Evolutionary conservation across 1,284 basidiomycete genomes (phyloP).

Genomic region (Cronartium quercuum): DNA sequence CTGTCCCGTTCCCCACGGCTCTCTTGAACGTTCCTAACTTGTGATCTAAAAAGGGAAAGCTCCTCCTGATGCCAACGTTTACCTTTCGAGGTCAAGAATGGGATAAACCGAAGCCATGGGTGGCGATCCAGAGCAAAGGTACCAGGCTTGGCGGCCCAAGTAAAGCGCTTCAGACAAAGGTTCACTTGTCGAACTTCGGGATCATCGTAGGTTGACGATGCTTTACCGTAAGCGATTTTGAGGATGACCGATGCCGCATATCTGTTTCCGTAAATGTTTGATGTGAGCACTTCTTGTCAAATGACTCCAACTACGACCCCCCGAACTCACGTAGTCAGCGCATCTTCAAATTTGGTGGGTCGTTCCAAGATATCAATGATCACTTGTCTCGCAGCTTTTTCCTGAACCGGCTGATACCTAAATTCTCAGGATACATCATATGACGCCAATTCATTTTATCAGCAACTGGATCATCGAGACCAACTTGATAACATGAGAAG

Average conservation of each 20-base stretch:
- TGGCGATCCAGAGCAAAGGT: slow-evolving; percentile 58
- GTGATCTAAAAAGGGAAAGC: slow-evolving; percentile 56
- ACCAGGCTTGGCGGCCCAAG: slow-evolving; percentile 56
- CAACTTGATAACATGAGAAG: background rate
- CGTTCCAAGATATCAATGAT: slow-evolving; percentile 56
- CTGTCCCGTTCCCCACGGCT: slow-evolving; percentile 5
- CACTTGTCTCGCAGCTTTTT: slow-evolving; percentile 54
- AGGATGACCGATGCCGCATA: slow-evolving; percentile 59
- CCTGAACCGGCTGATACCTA: slow-evolving; percentile 55
- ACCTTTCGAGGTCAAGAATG: slow-evolving; percentile 58
- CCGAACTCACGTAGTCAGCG: slow-evolving; percentile 10
- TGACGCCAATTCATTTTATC: too few species aligned
- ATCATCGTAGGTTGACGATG: slow-evolving; percentile 56
- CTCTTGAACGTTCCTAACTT: slow-evolving; percentile 53
- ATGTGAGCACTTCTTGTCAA: background rate
- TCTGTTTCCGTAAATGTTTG: slow-evolving; percentile 7
- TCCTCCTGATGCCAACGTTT: slow-evolving; percentile 58
- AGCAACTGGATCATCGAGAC: too few species aligned
- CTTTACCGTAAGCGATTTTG: slow-evolving; percentile 62
- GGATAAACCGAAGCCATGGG: slow-evolving; percentile 57
- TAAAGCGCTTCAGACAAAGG: slow-evolving; percentile 54
- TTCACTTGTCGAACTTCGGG: slow-evolving; percentile 58
- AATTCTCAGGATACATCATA: background rate
- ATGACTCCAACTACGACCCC: background rate
- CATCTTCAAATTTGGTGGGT: slow-evolving; percentile 55